phyloP scores from a whole-genome alignment of 2,329 filamentous ascomycete species.

The Apiospora aurea region DNA sequence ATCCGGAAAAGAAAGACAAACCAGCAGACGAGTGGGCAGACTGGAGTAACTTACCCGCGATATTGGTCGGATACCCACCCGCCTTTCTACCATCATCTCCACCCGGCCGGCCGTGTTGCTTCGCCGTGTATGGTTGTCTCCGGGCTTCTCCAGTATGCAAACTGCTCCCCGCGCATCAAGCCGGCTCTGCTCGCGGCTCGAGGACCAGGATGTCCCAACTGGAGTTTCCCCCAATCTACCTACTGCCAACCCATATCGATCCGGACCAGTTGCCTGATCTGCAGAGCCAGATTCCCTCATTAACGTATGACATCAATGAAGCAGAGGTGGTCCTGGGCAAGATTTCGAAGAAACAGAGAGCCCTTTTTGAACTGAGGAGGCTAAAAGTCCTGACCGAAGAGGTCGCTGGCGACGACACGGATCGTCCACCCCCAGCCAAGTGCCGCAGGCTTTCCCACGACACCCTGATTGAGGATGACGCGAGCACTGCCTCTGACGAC shows the following conservation, averaged over 20 bases:
- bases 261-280: conserved; percentile 67
- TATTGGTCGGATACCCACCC: background rate
- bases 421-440: conserved; percentile 36
- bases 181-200: background rate
- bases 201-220: conserved; percentile 37
- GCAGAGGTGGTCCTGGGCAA: conserved; percentile 79
- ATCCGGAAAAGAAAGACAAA: background rate
- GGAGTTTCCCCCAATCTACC: conserved; percentile 69
- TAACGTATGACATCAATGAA: conserved; percentile 76
- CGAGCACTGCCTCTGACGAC: conserved; percentile 32
- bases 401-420: conserved; percentile 31
- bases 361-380: conserved; percentile 77
- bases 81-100: background rate
- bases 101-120: background rate
- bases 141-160: background rate
- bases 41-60: background rate
- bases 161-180: background rate
- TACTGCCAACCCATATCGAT: conserved; percentile 75
- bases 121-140: background rate
- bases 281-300: conserved; percentile 67
- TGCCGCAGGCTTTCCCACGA: conserved; percentile 48
- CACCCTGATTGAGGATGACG: conserved; percentile 39
- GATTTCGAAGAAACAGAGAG: conserved; percentile 72
- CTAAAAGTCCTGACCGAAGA: conserved; percentile 68
- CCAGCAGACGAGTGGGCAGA: background rate